Base-by-base conservation (phyloP, 768 basidiomycete species). In the Russula emetica region DNA sequence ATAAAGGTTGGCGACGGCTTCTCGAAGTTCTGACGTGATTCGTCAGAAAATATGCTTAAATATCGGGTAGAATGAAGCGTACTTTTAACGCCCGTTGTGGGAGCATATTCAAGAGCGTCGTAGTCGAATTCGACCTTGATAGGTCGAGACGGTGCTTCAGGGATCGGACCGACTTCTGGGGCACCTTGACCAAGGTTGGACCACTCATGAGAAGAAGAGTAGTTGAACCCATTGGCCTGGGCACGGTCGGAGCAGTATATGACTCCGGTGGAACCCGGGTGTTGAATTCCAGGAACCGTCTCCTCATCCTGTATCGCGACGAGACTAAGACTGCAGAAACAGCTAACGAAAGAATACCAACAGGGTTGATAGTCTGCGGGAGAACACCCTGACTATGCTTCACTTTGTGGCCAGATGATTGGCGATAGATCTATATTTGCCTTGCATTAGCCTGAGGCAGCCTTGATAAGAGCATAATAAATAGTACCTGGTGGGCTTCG, bases 231-330 rank as follows among this genome's bases (percentile, higher is more conserved):
- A 71, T 97, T 96, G 13, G 93, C 93, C 78, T 93, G 92, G n/a
- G 94, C 91, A 63, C 94, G 86, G 71, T 94, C 91, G 1, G 90
- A 92, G 74, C 93, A 94, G 73, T 95, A 97, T 70, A 95, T 86
- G 30, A 87, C 85, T 63, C 82, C 78, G 0, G 80, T 82, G 69
- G 76, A 76, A 38, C 84, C 83, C 2, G 91, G 91, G 72, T 91
- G 90, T 71, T 86, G 82, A 70, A 92, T 90, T 55, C 91, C 92
- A 22, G 92, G 93, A 5, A 95, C 85, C 1, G 92, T 93, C 76
- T 95, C 92, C 70, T 94, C 92, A 69, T 92, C 88, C 82, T 89
- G 10, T 32, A n/a, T 18, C n/a, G 38, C 24, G 38, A 51, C 22
- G 6, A 36, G 47, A 60, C 10, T 14, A 57, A 51, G 5, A 9